Evolutionary conservation across 345 rosid genomes (phyloP), one percentile per base, ranked within the genome.

Genomic region (Populus alba): DNA sequence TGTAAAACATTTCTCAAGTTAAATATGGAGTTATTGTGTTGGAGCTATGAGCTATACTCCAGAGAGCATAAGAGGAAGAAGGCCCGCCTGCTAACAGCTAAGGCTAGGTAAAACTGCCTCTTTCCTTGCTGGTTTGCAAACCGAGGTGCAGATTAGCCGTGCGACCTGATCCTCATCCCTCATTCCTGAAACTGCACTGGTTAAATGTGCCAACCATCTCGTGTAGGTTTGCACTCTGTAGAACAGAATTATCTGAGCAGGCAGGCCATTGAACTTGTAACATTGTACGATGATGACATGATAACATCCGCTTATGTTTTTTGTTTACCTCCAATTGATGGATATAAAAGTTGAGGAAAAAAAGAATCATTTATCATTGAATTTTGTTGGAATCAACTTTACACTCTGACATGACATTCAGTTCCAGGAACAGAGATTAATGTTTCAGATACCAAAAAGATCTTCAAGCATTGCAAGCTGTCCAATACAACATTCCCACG

Each of bases 361-460:
- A 78, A 68, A 70, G 59, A 75, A 74, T 0, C 55, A 11, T 71
- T 35, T 66, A n/a, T 63, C 81, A 71, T 74, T 75, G 76, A 81
- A 55, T 79, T 66, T 55, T 68, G 75, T 37, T 78, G 35, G 43
- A 81, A 72, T 41, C 53, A 81, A 78, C 77, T 80, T 85, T 83
- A 83, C 86, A 83, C 71, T 65, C 66, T 6, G 20, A 76, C 70
- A 51, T 8, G 47, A 66, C 38, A 39, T 13, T 67, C 57, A 63
- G 77, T 73, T 57, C 66, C 68, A 71, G 67, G 65, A 57, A 80
- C 66, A 49, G 31, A 47, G 51, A 49, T 15, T 33, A 79, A 66
- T 33, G 27, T 7, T 35, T 61, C 53, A 39, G 43, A 33, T 39
- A 79, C 59, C 65, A 66, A 78, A 57, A 63, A 49, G 41, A 67